These are phyloP conservation scores for Chalaropsis ovoidea DNA, from an alignment of 2,329 filamentous ascomycete species.

Conservation along the genomic window DNA sequence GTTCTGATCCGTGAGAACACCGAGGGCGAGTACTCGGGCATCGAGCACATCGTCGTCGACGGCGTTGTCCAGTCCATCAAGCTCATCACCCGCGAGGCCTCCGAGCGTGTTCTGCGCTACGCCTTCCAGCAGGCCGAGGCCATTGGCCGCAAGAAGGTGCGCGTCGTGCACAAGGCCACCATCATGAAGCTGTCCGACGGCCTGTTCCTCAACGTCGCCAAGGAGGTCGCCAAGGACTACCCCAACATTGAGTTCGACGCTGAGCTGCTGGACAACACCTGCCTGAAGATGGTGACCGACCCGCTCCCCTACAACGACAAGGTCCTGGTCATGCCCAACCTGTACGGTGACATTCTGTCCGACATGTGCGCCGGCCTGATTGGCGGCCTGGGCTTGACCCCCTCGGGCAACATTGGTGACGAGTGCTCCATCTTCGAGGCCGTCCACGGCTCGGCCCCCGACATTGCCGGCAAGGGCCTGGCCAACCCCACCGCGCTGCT, in stretches of 20 bases:
- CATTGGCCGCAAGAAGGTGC: conserved; percentile 88
- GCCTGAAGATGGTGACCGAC: conserved; percentile 97
- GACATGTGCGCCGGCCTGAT: conserved; percentile 99
- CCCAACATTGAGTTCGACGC: conserved; percentile 92
- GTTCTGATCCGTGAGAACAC: conserved; percentile 99
- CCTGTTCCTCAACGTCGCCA: conserved; percentile 84
- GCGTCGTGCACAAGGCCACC: conserved; percentile 97
- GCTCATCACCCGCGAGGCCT: conserved; percentile 92
- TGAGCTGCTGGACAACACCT: conserved; percentile 98
- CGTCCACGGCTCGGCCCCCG: conserved; percentile 92
- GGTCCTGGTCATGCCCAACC: conserved; percentile 94
- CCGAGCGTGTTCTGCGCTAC: conserved; percentile 89
- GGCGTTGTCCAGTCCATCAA: conserved; percentile 99
- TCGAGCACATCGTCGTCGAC: conserved; percentile 96
- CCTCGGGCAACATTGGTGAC: conserved; percentile 96
- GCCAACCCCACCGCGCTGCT: conserved; percentile 96
- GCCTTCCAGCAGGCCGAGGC: conserved; percentile 96
- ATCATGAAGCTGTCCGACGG: conserved; percentile 99
- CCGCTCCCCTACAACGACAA: conserved; percentile 97
- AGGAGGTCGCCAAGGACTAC: conserved; percentile 86
- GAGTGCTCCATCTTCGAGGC: conserved; percentile 99
- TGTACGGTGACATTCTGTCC: conserved; percentile 98
- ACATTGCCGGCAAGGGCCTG: conserved; percentile 90
- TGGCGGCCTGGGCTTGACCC: conserved; percentile 90
- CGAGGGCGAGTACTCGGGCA: conserved; percentile 98